These are phyloP conservation scores for Penicillium salamii DNA, from an alignment of 495 filamentous ascomycete species.

Conservation along the genomic window DNA sequence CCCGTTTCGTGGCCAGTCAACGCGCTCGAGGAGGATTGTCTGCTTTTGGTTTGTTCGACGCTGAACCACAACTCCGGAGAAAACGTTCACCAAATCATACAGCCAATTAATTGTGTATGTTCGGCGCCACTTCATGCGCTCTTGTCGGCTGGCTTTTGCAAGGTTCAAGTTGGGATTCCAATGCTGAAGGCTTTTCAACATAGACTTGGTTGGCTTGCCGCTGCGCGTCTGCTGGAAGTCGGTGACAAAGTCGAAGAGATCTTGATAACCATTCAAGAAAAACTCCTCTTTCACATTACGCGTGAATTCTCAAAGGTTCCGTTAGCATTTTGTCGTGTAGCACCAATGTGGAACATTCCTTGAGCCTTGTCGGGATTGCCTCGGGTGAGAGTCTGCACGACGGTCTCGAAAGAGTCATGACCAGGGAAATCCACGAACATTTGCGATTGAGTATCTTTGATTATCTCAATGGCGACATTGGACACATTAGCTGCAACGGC, in stretches of 20 bases:
- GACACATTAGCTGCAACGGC: constrained; percentile 44
- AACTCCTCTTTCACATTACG: no score
- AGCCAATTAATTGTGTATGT: constrained; percentile 10
- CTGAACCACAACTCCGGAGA: neutral
- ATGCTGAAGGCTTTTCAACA: no score
- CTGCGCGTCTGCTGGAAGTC: no score
- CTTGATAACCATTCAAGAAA: no score
- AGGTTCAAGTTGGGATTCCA: no score
- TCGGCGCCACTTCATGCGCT: constrained; percentile 6
- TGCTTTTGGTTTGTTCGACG: neutral
- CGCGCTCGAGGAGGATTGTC: neutral
- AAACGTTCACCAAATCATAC: constrained; percentile 8
- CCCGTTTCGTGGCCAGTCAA: constrained; percentile 4
- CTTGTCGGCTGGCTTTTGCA: constrained; percentile 1
- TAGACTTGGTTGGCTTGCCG: no score
- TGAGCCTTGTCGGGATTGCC: constrained; percentile 20
- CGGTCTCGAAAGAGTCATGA: constrained; percentile 33
- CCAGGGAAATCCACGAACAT: constrained; percentile 44
- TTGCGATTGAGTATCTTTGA: constrained; percentile 29
- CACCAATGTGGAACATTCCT: no score
- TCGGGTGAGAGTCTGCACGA: constrained; percentile 35
- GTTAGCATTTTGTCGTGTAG: no score
- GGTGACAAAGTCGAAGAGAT: no score
- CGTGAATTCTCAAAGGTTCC: no score
- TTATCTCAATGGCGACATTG: constrained; percentile 37